phyloP scores from a whole-genome alignment of 108 stramenopile species.

The Pseudonitzschia multistriata region DNA sequence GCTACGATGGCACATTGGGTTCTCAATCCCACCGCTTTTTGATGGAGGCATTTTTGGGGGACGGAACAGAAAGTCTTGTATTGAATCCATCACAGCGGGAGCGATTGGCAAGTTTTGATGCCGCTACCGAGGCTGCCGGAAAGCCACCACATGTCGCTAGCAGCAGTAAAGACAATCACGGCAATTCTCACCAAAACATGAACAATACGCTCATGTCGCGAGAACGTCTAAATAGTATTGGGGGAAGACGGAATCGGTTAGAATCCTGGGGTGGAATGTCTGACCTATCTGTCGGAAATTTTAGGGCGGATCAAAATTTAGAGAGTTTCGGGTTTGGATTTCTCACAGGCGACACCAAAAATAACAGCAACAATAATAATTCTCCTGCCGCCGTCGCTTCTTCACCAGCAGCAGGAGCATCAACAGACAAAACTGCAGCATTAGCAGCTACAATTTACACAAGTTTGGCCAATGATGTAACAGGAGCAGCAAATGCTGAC shows the following conservation, averaged over 20 bases:
- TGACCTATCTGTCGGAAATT: conserved; percentile 50
- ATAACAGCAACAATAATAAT: conserved; percentile 14
- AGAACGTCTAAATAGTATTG: conserved; percentile 19
- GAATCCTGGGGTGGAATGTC: conserved; percentile 91
- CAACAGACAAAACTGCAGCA: conserved; percentile 17
- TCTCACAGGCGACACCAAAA: background rate
- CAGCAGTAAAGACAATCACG: conserved; percentile 1
- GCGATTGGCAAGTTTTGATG: conserved; percentile 28
- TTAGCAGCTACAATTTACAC: conserved; percentile 33
- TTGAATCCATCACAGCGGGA: conserved; percentile 27
- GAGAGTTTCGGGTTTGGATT: conserved; percentile 22
- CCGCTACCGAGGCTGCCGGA: conserved; percentile 1
- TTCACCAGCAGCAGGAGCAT: conserved; percentile 22
- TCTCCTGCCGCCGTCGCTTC: conserved; percentile 1
- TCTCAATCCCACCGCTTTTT: conserved; percentile 40
- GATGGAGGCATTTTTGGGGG: conserved; percentile 53
- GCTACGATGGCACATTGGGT: conserved; percentile 26
- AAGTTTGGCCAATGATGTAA: conserved; percentile 47
- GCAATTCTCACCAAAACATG: background rate
- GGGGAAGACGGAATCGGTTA: conserved; percentile 52
- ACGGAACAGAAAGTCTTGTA: conserved; percentile 31
- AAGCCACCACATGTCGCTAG: background rate
- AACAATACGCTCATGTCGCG: background rate
- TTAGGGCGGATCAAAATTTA: conserved; percentile 27
- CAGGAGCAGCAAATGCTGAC: conserved; percentile 50